Evolutionary conservation across 2,329 filamentous ascomycete genomes (phyloP), one percentile per base, ranked within the genome.

Genomic region (Sclerotinia borealis): DNA sequence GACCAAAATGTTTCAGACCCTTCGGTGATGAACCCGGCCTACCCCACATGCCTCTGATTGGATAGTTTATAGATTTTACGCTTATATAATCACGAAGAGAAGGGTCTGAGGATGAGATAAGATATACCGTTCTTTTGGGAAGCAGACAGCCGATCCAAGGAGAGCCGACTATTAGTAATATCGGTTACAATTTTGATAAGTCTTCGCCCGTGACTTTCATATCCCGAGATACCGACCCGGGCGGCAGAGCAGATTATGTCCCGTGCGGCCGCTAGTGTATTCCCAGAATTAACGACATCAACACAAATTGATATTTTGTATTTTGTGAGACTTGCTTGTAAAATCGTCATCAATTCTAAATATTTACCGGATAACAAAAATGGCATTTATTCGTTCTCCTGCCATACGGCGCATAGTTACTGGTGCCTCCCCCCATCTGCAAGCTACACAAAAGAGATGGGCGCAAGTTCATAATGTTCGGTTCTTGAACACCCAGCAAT

Each of bases 391-490:
- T 49, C 77, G 80, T 68, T 73, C 79, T 37, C 77, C 79, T 54
- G 74, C 77, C 29, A 76, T 87, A 45, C 82, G 83, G 45, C 77
- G 80, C 63, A 48, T 70, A 22, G 60, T 72, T 37, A 71, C 68
- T 51, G 70, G 70, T 13, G 68, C 69, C 27, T 64, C 71, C 13
- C 72, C 72, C 5, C 73, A 70, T 63, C 61, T 74, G 48, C 72
- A 71, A 61, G 71, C 71, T 19, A 71, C 76, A 9, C 93, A 97
- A 76, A 85, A 88, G 63, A 86, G 93, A 75, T 96, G 91, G 89
- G 93, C 93, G 2, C 91, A 91, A 72, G 92, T 97, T 36, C 91
- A 96, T 76, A 91, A 97, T 76, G 87, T 96, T 54, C 91, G 93
- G 68, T 96, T 93, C 80, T 84, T 96, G 51, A 89, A 89, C 66